Base-by-base conservation (phyloP, 768 basidiomycete species). In the Psilocybe subaeruginosa region DNA sequence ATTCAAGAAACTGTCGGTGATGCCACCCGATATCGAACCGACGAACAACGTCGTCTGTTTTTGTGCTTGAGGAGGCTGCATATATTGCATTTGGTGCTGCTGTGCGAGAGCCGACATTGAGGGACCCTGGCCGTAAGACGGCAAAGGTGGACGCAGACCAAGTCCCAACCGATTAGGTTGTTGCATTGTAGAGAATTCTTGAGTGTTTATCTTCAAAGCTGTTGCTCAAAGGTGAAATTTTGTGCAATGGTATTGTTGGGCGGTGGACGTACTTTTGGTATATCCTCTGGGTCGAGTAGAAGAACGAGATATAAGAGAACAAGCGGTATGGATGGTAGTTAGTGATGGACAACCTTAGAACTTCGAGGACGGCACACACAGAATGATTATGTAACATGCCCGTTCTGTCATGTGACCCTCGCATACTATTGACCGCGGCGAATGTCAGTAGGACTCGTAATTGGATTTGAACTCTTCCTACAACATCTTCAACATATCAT, bases 11-110 rank as follows among this genome's bases (percentile, higher is more conserved):
- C 76, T 65, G 72, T 98, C 94, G 0, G 89, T 89, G 68, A 97
- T 93, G 4, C 95, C 95, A 33, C 93, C 92, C 4, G 95, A 93
- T 74, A 98, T 98, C 62, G 93, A 92, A 8, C 95, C 95, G n/a
- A 98, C 88, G 67, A 97, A 98, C 2, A 97, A 80, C 0, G 86
- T 87, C 0, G 89, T 85, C 62, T 86, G 82, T 67, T 89, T 95
- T 65, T 87, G 88, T 12, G 77, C 75, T 73, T 49, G 62, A 11
- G 83, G 85, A n/a, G 87, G 87, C 3, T 86, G 85, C 57, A 84
- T 81, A 72, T 85, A 90, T 43, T 86, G 83, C 74, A 86, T 86
- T 66, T 92, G 90, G 79, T 92, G 90, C 81, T 93, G 91, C 81
- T 90, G 87, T 81, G 92, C 91, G 74, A 93, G 89, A 79, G 92